Percentiles rank a stretch among this genome's conserved stretches.
Conservation (phyloP, 2,329 filamentous ascomycete species). For the Diplodia scrobiculata region DNA sequence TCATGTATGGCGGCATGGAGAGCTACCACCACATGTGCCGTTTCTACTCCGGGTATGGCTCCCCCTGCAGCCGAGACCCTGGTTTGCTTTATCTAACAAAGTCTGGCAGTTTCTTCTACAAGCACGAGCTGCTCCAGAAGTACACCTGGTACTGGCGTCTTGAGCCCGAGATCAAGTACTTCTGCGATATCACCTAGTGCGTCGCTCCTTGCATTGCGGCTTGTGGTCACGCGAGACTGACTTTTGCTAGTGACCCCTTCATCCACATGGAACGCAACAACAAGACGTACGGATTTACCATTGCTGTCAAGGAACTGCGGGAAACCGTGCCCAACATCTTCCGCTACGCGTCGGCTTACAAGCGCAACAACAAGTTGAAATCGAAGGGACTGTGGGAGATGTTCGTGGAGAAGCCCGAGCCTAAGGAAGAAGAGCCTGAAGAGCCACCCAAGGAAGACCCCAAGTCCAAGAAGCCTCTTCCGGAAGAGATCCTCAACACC, state of each 20-base stretch:
- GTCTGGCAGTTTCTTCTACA: slow-evolving; percentile 79
- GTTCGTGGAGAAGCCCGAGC: slow-evolving; percentile 79
- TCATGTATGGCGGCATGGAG: slow-evolving; percentile 99
- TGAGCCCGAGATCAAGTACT: slow-evolving; percentile 99
- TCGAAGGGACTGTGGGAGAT: slow-evolving; percentile 98
- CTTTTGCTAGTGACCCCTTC: slow-evolving; percentile 75
- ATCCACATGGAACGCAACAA: slow-evolving; percentile 89
- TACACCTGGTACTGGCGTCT: slow-evolving; percentile 99
- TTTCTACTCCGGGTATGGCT: slow-evolving; percentile 89
- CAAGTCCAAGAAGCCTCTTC: slow-evolving; percentile 67
- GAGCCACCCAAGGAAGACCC: slow-evolving; percentile 62
- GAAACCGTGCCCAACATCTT: slow-evolving; percentile 99
- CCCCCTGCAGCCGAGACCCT: neutral
- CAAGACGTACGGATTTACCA: slow-evolving; percentile 98
- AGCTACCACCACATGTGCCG: slow-evolving; percentile 99
- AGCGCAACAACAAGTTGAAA: slow-evolving; percentile 83
- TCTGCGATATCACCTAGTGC: slow-evolving; percentile 98
- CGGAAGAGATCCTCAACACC: slow-evolving; percentile 77
- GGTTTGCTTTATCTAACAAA: slow-evolving; percentile 31
- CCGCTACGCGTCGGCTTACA: slow-evolving; percentile 97
- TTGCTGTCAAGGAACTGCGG: slow-evolving; percentile 95
- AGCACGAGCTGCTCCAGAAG: slow-evolving; percentile 89
- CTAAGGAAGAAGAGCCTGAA: slow-evolving; percentile 55
- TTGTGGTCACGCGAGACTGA: neutral
- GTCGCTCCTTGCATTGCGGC: slow-evolving; percentile 38